Base-by-base conservation (phyloP, 768 basidiomycete genomes). In the Gymnopilus dilepis region DNA sequence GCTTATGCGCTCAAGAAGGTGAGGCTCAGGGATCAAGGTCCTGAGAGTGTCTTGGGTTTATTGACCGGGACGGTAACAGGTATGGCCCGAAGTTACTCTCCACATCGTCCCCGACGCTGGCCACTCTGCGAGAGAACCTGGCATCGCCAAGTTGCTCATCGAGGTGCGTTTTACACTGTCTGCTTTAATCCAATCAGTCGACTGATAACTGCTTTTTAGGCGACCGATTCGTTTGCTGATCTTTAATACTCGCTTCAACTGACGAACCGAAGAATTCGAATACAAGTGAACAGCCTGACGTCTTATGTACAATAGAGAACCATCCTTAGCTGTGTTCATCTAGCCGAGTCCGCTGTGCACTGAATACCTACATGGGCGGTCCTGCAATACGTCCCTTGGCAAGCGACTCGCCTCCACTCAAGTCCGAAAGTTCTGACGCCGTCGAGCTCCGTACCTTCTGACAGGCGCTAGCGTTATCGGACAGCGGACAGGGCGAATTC, bases 61-160 rank as follows among this genome's bases (percentile, higher is more conserved):
- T 17, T 55, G 40, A 34, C 12, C 51, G 21, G 13, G 28, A 37
- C 41, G n/a, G 22, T 17, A 24, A 12, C 22, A 56, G 55, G 48
- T 55, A 22, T 61, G 45, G 58, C 61, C 61, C 2, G 56, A 86
- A 26, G 41, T 62, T 24, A 58, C 56, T 54, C 73, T 96, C 5
- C 55, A 60, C 45, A 84, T 95, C 52, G 89, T 95, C 12, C 87
- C 91, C 15, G 91, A 93, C 72, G 94, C 95, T 3, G 95, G 95
- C 0, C 95, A 97, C 73, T 93, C 91, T 30, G 82, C 91, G 12
- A 84, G 88, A 43, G 95, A 97, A 75, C 69, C 77, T 1, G 89
- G 88, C 3, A 96, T 78, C 9, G 77, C 86, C 26, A 86, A 86
- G 72, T 73, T 89, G 56, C 79, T 97, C 40, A 84, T 92, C 15